Conservation (phyloP, 2,329 filamentous ascomycete species). For the Phialemoniopsis sp. region DNA sequence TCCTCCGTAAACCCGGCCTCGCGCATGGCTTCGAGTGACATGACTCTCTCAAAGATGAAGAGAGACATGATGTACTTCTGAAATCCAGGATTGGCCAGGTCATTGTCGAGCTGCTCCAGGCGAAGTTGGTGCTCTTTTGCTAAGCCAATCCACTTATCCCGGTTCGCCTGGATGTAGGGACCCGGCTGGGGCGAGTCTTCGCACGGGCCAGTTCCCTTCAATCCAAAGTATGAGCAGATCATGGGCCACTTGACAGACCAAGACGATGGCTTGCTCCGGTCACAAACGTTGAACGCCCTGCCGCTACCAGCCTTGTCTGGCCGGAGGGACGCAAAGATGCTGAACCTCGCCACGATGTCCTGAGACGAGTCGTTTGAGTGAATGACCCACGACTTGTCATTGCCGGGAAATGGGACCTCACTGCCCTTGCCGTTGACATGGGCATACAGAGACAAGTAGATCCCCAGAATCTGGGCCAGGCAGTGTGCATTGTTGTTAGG, state of each 20-base stretch:
- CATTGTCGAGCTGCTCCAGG: constrained; percentile 22
- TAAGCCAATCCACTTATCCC: constrained; percentile 21
- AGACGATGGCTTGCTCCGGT: constrained; percentile 25
- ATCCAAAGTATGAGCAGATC: constrained; percentile 38
- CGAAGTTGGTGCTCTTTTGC: constrained; percentile 24
- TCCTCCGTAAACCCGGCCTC: constrained; percentile 14
- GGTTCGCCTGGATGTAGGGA: constrained; percentile 22
- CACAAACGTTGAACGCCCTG: constrained; percentile 33
- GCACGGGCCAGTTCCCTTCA: constrained; percentile 28
- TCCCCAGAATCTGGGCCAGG: constrained; percentile 30
- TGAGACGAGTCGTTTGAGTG: constrained; percentile 33
- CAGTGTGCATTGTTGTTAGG: constrained; percentile 37
- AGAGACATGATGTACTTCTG: constrained; percentile 25
- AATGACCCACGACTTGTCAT: constrained; percentile 26
- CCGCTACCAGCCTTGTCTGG: constrained; percentile 29
- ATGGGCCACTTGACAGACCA: constrained; percentile 41
- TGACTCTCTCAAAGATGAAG: constrained; percentile 26
- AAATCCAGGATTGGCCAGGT: constrained; percentile 20
- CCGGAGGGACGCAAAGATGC: constrained; percentile 33
- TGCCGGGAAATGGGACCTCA: constrained; percentile 31
- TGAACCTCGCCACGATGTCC: constrained; percentile 29
- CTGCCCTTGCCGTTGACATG: constrained; percentile 29
- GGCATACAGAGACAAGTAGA: constrained; percentile 29
- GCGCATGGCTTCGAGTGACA: constrained; percentile 22
- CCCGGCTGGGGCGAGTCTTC: constrained; percentile 14